A percentile compares a stretch with the other conserved stretches of the same genome.
Conservation (phyloP, 768 basidiomycete genomes). For the Pleurotus eryngii region DNA sequence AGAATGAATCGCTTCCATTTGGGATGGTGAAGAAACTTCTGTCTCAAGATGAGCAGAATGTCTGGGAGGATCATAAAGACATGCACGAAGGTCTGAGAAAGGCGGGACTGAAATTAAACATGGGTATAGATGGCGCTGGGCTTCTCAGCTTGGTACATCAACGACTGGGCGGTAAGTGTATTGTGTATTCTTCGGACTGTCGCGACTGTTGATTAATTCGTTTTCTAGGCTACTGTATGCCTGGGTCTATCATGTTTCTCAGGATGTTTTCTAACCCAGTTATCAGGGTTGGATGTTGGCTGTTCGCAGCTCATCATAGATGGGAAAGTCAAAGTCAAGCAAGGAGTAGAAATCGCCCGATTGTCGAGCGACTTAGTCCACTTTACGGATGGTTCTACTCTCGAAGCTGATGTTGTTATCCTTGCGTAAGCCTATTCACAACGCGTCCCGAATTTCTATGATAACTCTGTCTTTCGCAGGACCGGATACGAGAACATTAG, state of each 20-base stretch:
- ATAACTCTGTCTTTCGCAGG: conserved; percentile 3
- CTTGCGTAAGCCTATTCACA: conserved; percentile 28
- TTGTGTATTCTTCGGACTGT: background rate
- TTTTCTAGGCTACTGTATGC: conserved; percentile 14
- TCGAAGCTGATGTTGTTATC: conserved; percentile 44
- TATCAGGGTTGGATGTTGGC: conserved; percentile 40
- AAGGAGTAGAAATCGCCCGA: conserved; percentile 38
- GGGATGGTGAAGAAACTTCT: conserved; percentile 19
- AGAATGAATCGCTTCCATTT: conserved; percentile 19
- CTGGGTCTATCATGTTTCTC: background rate
- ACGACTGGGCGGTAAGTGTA: conserved; percentile 28
- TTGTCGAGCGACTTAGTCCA: conserved; percentile 30
- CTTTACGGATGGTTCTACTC: conserved; percentile 34
- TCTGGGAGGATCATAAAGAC: conserved; percentile 27
- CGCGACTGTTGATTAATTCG: background rate
- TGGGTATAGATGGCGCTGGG: conserved; percentile 31
- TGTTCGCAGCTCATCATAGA: conserved; percentile 48
- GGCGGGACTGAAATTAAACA: conserved; percentile 32
- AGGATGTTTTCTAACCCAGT: background rate
- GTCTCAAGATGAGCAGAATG: conserved; percentile 12
- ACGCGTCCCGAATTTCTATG: background rate
- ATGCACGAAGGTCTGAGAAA: conserved; percentile 31
- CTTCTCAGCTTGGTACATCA: conserved; percentile 23
- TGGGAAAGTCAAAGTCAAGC: conserved; percentile 58
- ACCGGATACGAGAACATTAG: conserved; percentile 28